Conservation (phyloP, 805 yeast genomes). For the Wickerhamiella kazuoi region DNA sequence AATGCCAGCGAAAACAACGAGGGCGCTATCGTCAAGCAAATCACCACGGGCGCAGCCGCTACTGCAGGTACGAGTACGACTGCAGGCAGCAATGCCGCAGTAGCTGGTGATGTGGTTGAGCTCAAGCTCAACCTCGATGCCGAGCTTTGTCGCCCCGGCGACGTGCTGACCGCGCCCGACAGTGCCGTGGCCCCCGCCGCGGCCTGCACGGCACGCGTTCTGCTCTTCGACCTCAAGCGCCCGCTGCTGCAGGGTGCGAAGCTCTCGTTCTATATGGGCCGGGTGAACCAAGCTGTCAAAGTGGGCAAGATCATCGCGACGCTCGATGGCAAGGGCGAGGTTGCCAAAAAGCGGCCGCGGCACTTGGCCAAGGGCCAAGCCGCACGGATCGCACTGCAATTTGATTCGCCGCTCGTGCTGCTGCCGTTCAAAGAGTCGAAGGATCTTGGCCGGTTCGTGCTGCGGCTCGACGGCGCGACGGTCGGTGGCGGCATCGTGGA, state of each 20-base stretch:
- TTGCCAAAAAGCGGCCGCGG: constrained; percentile 27
- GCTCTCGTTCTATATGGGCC: constrained; percentile 59
- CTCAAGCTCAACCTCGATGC: constrained; percentile 25
- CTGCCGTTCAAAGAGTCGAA: constrained; percentile 30
- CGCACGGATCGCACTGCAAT: constrained; percentile 40
- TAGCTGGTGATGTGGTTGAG: constrained; percentile 38
- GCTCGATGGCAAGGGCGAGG: constrained; percentile 19
- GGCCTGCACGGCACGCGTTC: constrained; percentile 37
- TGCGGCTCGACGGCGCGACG: constrained; percentile 52
- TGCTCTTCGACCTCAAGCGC: constrained; percentile 46
- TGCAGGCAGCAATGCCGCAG: constrained; percentile 24
- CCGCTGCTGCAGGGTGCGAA: constrained; percentile 72
- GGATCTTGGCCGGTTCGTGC: constrained; percentile 47
- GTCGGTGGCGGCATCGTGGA: constrained; percentile 46
- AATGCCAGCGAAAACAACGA: constrained; percentile 32
- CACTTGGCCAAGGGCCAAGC: constrained; percentile 44
- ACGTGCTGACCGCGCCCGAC: constrained; percentile 37
- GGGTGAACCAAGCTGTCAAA: constrained; percentile 52
- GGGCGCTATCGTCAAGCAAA: constrained; percentile 8
- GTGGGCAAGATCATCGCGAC: constrained; percentile 30
- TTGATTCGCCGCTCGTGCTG: constrained; percentile 35
- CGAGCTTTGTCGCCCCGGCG: constrained; percentile 44
- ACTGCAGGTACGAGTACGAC: constrained; percentile 12
- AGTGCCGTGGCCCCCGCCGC: constrained; percentile 31
- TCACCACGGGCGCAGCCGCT: too few relatives aligned